Evolutionary conservation across 75 land plant genomes (phyloP).

Genomic region (Gnetum montanum): DNA sequence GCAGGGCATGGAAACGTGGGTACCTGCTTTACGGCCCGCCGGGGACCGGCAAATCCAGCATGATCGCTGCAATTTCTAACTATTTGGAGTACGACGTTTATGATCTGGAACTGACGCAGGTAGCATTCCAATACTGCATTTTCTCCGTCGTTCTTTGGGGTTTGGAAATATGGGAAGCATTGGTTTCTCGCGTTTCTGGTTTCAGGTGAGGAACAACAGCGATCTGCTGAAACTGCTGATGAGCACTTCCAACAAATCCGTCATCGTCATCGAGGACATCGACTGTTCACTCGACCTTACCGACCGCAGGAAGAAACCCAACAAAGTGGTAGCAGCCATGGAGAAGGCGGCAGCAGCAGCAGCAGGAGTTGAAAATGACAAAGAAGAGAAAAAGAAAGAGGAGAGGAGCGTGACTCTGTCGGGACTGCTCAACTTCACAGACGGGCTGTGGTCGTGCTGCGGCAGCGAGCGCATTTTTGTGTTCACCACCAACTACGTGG

Average conservation of each 20-base stretch:
- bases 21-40: constrained; percentile 66
- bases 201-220: constrained; percentile 37
- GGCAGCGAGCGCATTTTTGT: constrained; percentile 27
- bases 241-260: constrained; percentile 32
- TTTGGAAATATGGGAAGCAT: too few species aligned
- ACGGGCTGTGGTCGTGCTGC: constrained; percentile 34
- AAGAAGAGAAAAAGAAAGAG: constrained; percentile 1
- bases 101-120: constrained; percentile 59
- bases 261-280: constrained; percentile 67
- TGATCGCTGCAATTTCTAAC: constrained; percentile 68
- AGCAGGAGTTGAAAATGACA: neutral
- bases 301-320: constrained; percentile 13
- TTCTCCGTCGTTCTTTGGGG: too few species aligned
- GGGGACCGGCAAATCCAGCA: constrained; percentile 60
- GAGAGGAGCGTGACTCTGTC: constrained; percentile 25
- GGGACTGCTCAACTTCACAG: constrained; percentile 31
- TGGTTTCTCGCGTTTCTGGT: too few species aligned
- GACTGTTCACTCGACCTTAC: constrained; percentile 52
- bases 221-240: constrained; percentile 40
- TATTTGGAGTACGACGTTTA: constrained; percentile 56
- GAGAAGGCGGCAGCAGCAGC: constrained; percentile 2
- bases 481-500: constrained; percentile 32
- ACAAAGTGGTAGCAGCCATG: neutral
- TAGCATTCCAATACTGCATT: too few species aligned
- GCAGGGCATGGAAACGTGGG: constrained; percentile 70